phyloP scores from a whole-genome alignment of 2,329 filamentous ascomycete species.

The Fusarium lateritium region DNA sequence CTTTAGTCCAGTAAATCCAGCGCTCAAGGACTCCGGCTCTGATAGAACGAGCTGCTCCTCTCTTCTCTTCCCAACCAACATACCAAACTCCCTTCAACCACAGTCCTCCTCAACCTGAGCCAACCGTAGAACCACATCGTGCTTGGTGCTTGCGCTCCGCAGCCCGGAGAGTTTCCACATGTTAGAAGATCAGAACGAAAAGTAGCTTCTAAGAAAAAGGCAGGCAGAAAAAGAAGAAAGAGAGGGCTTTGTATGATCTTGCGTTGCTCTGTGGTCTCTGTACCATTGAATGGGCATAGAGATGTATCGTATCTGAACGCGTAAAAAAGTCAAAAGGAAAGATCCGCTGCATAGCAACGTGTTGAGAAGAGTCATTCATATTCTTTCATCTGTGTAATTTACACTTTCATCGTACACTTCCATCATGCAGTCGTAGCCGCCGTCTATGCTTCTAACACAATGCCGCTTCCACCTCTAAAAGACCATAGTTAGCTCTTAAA shows the following conservation, averaged over 20 bases:
- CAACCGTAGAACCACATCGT: constrained; percentile 22
- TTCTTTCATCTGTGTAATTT: constrained; percentile 46
- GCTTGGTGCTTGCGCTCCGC: constrained; percentile 53
- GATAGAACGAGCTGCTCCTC: constrained; percentile 68
- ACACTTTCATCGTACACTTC: constrained; percentile 46
- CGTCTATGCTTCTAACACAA: constrained; percentile 24
- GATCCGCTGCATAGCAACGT: constrained; percentile 34
- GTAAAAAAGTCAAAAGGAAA: constrained; percentile 35
- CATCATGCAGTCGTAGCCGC: constrained; percentile 33
- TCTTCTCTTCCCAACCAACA: constrained; percentile 9
- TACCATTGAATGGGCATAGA: constrained; percentile 68
- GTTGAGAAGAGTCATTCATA: constrained; percentile 50
- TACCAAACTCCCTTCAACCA: constrained; percentile 40
- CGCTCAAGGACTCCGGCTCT: constrained; percentile 72
- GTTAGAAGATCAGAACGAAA: constrained; percentile 1
- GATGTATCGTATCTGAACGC: constrained; percentile 78
- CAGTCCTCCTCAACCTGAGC: constrained; percentile 5
- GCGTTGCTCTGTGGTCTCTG: constrained; percentile 73
- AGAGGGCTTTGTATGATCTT: constrained; percentile 62
- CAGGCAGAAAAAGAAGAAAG: constrained; percentile 1
- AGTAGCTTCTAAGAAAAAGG: constrained; percentile 2
- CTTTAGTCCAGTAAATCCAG: constrained; percentile 75
- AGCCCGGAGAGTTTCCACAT: constrained; percentile 38
- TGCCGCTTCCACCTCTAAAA: constrained; percentile 28
- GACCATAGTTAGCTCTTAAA: constrained; percentile 22